These are phyloP conservation scores for Aegle marmelos DNA, from an alignment of 345 rosid genomes.

Conservation along the genomic window DNA sequence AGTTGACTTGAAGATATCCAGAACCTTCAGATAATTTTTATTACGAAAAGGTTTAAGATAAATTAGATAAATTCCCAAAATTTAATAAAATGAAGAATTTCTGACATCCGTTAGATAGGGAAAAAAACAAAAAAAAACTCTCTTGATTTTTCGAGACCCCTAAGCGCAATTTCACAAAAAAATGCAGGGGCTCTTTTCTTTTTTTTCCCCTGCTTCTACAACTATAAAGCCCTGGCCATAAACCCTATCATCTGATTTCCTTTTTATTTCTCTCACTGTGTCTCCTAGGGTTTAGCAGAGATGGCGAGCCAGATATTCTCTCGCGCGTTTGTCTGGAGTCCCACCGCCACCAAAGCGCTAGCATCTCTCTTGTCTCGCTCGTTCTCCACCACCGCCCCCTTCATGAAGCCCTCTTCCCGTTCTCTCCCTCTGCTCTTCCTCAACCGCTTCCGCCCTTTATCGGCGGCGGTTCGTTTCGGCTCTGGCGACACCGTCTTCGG, in stretches of 20 bases:
- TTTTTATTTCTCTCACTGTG: background rate
- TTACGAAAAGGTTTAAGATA: background rate
- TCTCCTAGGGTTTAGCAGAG: background rate
- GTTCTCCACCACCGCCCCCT: constrained; percentile 13
- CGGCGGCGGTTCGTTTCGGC: constrained; percentile 14
- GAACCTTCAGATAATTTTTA: no score
- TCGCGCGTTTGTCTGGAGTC: constrained; percentile 39
- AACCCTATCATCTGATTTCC: background rate
- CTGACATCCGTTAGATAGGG: no score
- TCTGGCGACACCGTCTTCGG: constrained; percentile 14
- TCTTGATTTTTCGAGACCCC: background rate
- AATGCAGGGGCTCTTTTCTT: background rate
- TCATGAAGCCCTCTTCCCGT: constrained; percentile 9
- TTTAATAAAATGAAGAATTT: background rate
- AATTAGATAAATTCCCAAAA: background rate
- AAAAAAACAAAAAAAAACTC: background rate
- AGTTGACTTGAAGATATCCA: no score
- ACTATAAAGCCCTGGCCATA: background rate
- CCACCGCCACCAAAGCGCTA: constrained; percentile 26
- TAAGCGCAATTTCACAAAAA: background rate
- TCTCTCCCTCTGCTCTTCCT: constrained; percentile 4
- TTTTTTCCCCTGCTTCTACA: no score
- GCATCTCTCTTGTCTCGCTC: constrained; percentile 24
- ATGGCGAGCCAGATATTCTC: constrained; percentile 47
- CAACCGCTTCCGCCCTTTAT: constrained; percentile 24